Conservation (phyloP, 73 alveolate species). For the Paramecium sonneborni region DNA sequence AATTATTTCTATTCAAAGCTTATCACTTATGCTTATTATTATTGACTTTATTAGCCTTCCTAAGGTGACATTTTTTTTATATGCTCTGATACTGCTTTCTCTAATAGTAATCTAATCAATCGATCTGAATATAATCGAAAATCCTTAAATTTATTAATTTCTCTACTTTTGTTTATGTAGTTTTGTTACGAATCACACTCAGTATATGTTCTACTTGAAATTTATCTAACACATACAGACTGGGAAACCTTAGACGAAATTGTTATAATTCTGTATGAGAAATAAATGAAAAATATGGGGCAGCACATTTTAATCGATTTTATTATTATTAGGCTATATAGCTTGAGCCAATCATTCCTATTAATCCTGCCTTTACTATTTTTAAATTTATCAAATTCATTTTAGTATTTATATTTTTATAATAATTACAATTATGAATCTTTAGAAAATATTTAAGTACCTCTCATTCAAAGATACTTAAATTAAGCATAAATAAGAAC, state of each 20-base stretch:
- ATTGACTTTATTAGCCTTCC: background rate
- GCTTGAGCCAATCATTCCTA: background rate
- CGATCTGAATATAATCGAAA: slow-evolving; percentile 13
- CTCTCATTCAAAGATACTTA: background rate
- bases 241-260: background rate
- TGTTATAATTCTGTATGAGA: slow-evolving; percentile 20
- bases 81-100: slow-evolving; percentile 21
- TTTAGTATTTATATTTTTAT: background rate
- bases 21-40: background rate
- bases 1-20: background rate
- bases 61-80: background rate
- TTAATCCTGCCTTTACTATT: background rate
- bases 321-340: background rate
- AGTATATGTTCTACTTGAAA: background rate
- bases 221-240: background rate
- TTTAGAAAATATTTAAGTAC: background rate
- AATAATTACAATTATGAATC: background rate
- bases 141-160: background rate
- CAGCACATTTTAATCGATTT: background rate
- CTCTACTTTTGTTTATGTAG: background rate
- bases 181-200: background rate
- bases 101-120: slow-evolving; percentile 16
- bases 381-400: background rate
- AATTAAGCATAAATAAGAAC: background rate
- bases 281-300: slow-evolving; percentile 20